phyloP scores from a whole-genome alignment of 1,284 basidiomycete species.

The Leccinum laetum region DNA sequence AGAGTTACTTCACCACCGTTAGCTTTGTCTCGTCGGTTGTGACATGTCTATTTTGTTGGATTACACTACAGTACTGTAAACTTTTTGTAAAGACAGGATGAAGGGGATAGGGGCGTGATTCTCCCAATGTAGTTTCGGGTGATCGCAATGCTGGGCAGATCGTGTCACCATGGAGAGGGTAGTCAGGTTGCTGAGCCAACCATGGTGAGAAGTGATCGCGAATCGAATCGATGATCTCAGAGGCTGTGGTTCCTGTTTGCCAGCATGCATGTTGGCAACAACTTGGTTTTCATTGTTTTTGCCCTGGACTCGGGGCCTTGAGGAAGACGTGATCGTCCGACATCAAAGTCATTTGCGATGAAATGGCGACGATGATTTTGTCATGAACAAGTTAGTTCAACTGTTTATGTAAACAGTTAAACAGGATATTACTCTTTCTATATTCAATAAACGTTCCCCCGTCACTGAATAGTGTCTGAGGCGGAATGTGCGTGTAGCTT shows the following conservation, averaged over 20 bases:
- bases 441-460: neutral
- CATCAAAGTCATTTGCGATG: neutral
- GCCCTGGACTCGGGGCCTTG: neutral
- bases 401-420: too few relatives aligned
- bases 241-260: neutral
- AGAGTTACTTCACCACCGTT: conserved; percentile 19
- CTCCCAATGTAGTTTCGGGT: neutral
- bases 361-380: neutral
- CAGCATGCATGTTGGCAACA: neutral
- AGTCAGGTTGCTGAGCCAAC: neutral
- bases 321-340: neutral
- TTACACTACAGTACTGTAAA: neutral
- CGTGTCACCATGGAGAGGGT: neutral
- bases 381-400: neutral
- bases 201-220: neutral
- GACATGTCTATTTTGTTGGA: conserved; percentile 2
- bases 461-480: neutral
- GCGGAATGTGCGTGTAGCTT: neutral
- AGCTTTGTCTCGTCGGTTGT: conserved; percentile 7
- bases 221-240: neutral
- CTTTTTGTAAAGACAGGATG: neutral
- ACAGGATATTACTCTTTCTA: neutral
- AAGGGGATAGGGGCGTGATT: neutral
- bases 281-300: neutral
- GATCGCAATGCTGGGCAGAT: neutral